These are phyloP conservation scores for Takashimella tepidaria DNA, from an alignment of 1,284 basidiomycete genomes.

Conservation along the genomic window DNA sequence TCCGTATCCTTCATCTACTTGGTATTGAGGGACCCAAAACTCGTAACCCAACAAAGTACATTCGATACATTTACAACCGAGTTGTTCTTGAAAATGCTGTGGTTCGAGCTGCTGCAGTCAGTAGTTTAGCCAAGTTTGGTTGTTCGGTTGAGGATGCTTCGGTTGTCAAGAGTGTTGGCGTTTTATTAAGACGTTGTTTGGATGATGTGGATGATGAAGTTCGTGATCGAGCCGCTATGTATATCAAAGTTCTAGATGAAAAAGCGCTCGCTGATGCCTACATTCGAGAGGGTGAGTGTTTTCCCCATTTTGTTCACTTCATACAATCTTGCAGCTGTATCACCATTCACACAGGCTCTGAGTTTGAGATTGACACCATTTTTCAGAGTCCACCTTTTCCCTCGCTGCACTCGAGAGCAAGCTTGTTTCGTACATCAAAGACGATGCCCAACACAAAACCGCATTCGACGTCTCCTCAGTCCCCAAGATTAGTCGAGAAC, in stretches of 20 bases:
- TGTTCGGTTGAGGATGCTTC: constrained; percentile 73
- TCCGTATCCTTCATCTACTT: constrained; percentile 90
- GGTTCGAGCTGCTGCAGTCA: constrained; percentile 92
- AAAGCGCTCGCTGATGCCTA: constrained; percentile 75
- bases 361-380: constrained; percentile 6
- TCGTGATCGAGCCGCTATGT: constrained; percentile 92
- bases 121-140: constrained; percentile 94
- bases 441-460: constrained; percentile 60
- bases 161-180: constrained; percentile 79
- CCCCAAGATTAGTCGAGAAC: constrained; percentile 84
- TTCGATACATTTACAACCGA: constrained; percentile 99
- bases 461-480: constrained; percentile 76
- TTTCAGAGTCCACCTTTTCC: constrained; percentile 84
- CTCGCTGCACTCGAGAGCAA: constrained; percentile 78
- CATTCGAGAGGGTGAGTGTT: constrained; percentile 74
- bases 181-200: constrained; percentile 83
- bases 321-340: background rate
- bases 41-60: constrained; percentile 93
- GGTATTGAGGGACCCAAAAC: constrained; percentile 95
- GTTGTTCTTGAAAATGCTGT: constrained; percentile 98
- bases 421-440: constrained; percentile 82
- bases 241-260: constrained; percentile 77
- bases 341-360: too few species aligned
- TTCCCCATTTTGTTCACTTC: too few species aligned
- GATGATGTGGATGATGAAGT: constrained; percentile 99